Conservation (phyloP, 768 basidiomycete genomes). For the Boletus tomentosulus region DNA sequence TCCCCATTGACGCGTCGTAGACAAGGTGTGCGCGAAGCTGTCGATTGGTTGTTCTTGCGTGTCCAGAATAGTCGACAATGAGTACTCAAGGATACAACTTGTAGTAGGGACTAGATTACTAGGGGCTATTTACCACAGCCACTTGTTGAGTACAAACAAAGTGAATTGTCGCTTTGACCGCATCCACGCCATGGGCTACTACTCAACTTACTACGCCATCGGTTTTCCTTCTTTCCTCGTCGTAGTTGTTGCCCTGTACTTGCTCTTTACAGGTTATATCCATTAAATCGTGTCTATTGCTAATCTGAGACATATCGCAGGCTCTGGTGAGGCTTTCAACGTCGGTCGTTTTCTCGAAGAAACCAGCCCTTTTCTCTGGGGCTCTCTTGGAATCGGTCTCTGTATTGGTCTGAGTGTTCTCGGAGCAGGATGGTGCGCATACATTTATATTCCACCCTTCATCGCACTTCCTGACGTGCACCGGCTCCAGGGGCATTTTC, state of each 20-base stretch:
- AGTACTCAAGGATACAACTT: not conserved
- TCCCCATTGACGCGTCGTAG: conserved; percentile 36
- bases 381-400: conserved; percentile 82
- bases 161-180: not conserved
- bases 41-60: conserved; percentile 92
- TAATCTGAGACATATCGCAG: conserved; percentile 34
- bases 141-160: conserved; percentile 1
- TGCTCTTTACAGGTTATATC: conserved; percentile 77
- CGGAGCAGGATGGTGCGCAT: conserved; percentile 88
- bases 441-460: not conserved
- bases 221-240: conserved; percentile 65
- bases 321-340: conserved; percentile 89
- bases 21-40: conserved; percentile 83
- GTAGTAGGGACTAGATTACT: too few species aligned
- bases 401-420: conserved; percentile 92
- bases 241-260: conserved; percentile 71
- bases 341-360: conserved; percentile 92
- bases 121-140: conserved; percentile 9
- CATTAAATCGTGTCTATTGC: not conserved
- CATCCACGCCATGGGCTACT: conserved; percentile 25
- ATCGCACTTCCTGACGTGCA: not conserved
- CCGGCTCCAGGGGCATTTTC: conserved; percentile 84
- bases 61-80: conserved; percentile 86
- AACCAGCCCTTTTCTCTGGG: conserved; percentile 92
- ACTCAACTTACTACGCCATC: conserved; percentile 53